Percentiles rank a stretch among this genome's conserved stretches.
Conservation (phyloP, 257 asterid genomes). For the Handroanthus guayacan region DNA sequence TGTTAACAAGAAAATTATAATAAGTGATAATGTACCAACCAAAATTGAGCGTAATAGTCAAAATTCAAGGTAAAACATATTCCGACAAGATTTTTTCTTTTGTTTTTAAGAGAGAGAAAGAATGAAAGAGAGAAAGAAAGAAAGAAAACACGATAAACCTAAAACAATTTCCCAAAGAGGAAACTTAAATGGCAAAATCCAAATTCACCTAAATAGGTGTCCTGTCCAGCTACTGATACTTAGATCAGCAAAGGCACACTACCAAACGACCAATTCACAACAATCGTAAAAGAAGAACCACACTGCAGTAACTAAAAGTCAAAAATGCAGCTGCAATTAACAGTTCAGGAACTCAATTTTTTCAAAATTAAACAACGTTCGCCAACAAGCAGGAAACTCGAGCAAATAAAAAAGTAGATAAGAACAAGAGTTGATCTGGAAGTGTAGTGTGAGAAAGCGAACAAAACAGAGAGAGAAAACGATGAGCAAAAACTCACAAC, state of each 20-base stretch:
- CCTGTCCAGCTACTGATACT: not conserved
- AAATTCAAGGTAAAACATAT: not conserved
- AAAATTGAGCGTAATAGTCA: not conserved
- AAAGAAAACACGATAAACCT: not conserved
- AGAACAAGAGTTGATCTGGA: slow-evolving; percentile 27
- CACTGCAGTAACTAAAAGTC: slow-evolving; percentile 6
- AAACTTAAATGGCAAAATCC: not conserved
- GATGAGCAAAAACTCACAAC: slow-evolving; percentile 31
- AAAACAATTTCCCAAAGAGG: slow-evolving; percentile 1
- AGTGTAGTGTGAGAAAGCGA: not conserved
- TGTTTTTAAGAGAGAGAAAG: too few relatives aligned
- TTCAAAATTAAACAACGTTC: slow-evolving; percentile 13
- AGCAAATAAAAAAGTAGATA: not conserved
- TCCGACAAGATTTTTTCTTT: too few relatives aligned
- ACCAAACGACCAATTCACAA: not conserved
- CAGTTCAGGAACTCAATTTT: slow-evolving; percentile 16
- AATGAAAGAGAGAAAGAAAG: not conserved
- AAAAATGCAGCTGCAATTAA: slow-evolving; percentile 28
- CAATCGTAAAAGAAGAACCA: slow-evolving; percentile 4
- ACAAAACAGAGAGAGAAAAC: not conserved
- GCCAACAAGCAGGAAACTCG: not conserved
- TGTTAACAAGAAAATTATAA: not conserved
- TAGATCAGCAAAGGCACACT: not conserved
- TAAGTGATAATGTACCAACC: not conserved
- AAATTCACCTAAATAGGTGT: not conserved